Evolutionary conservation across 441 rosid species (phyloP).

Genomic region (Aleurites moluccanus): DNA sequence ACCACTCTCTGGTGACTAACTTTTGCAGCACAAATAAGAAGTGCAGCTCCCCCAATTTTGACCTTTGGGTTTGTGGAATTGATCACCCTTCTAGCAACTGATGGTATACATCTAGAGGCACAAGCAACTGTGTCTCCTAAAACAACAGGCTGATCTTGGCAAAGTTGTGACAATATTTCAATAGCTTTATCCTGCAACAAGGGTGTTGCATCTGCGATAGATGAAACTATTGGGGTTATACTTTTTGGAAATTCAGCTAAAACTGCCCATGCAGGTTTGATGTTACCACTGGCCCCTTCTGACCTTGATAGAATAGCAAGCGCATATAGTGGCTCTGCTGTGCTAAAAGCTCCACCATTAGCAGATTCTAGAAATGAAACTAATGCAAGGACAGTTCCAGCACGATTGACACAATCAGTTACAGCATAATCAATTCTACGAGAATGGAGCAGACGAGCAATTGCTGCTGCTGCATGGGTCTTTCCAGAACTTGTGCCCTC

Average conservation of each 20-base stretch:
- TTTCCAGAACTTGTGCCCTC: conserved; percentile 95
- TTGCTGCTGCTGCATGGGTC: conserved; percentile 98
- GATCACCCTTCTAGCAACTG: conserved; percentile 78
- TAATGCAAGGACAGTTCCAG: conserved; percentile 94
- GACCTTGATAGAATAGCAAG: conserved; percentile 91
- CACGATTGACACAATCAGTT: conserved; percentile 86
- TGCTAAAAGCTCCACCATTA: conserved; percentile 60
- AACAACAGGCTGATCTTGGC: conserved; percentile 77
- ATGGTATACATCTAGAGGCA: conserved; percentile 66
- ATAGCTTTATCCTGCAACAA: conserved; percentile 94
- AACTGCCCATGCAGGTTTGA: conserved; percentile 96
- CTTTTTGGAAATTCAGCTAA: conserved; percentile 79
- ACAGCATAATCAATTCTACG: conserved; percentile 64
- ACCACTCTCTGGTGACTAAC: conserved; percentile 78
- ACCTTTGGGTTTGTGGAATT: conserved; percentile 61
- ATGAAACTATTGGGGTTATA: conserved; percentile 78
- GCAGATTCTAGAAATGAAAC: conserved; percentile 92
- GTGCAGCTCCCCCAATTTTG: conserved; percentile 94
- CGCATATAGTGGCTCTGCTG: conserved; percentile 88
- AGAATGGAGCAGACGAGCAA: conserved; percentile 82
- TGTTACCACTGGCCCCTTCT: conserved; percentile 51
- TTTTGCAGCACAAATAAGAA: conserved; percentile 94
- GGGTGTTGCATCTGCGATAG: conserved; percentile 77
- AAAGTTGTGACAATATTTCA: conserved; percentile 84
- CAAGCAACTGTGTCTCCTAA: conserved; percentile 72